These are phyloP conservation scores for Paulownia fortunei DNA, from an alignment of 257 asterid genomes.

Conservation along the genomic window DNA sequence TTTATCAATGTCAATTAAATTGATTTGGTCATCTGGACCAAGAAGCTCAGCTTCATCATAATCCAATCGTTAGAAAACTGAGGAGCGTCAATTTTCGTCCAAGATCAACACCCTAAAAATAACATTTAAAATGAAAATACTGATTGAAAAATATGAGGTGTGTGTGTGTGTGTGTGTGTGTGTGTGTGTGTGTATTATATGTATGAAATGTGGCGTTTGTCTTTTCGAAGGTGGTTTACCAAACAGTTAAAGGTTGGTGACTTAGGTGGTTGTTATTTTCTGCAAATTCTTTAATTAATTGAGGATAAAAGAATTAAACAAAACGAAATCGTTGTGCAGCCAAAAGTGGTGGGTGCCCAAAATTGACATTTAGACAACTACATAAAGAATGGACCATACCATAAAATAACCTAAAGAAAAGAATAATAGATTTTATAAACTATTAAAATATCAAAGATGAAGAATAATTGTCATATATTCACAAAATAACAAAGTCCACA, in stretches of 20 bases:
- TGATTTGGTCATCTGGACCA: no score
- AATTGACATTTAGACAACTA: conserved; percentile 25
- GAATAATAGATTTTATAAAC: neutral
- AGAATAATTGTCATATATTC: no score
- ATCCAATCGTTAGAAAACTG: no score
- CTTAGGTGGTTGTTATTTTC: conserved; percentile 1
- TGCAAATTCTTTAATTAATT: neutral
- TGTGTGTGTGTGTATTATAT: no score
- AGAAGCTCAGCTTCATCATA: no score
- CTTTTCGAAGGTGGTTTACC: neutral
- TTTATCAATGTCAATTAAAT: no score
- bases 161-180: no score
- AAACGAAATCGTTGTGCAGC: neutral
- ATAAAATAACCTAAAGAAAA: neutral
- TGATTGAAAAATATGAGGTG: no score
- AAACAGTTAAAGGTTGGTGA: neutral
- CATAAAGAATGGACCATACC: neutral
- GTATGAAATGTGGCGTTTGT: neutral
- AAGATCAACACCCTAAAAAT: no score
- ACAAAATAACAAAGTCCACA: no score
- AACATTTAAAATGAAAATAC: no score
- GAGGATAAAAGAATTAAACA: neutral
- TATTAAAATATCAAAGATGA: conserved; percentile 4
- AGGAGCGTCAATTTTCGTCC: no score
- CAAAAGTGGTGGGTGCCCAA: conserved; percentile 23